Base-by-base conservation (phyloP, 2,329 filamentous ascomycete species). In the Xylariaceae sp. region DNA sequence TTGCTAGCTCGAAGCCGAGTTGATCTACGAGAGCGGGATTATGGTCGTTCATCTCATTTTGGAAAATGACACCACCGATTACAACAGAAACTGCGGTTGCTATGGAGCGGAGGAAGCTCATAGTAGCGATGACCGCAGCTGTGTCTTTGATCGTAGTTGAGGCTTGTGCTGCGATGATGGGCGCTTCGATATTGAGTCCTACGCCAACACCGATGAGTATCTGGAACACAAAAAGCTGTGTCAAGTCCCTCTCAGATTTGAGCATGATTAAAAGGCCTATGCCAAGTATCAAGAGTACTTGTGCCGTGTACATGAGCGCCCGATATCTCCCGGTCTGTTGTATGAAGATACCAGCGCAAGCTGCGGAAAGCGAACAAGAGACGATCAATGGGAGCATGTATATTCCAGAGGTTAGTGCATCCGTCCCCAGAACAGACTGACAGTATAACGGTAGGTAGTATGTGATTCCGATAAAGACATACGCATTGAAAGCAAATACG, bases 371-470 rank as follows among this genome's bases (percentile, higher is more conserved):
- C 3, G 74, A 73, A 14, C 75, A 68, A n/a, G 71, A 66, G 12
- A 78, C 59, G 18, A 79, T 81, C 38, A 84, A 77, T 0, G 86
- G 84, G 0, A 89, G 71, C 2, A 87, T 72, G 11, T 86, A 75
- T 0, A 85, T 63, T 4, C 78, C 78, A 0, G 82, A 87, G n/a
- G 72, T 71, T 32, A 87, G 69, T 0, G 85, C 82, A 0, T 75
- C 75, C 1, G 80, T 80, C 44, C 76, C 75, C 2, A 84, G 75
- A 0, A 85, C 85, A 2, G 82, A 77, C 63, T 91, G 87, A 47
- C 89, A 84, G 67, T 85, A 90, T 0, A 90, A 73, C 0, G 87
- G 87, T 22, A 90, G 71, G 59, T 87, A 90, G 66, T 88, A 90
- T 44, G 82, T 79, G 1, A 75, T 75, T 0, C 77, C 80, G 38